A percentile compares a stretch with the other conserved stretches of the same genome.
These are phyloP conservation scores for Lasiosphaeriaceae sp. DNA, from an alignment of 495 filamentous ascomycete genomes.

Conservation along the genomic window DNA sequence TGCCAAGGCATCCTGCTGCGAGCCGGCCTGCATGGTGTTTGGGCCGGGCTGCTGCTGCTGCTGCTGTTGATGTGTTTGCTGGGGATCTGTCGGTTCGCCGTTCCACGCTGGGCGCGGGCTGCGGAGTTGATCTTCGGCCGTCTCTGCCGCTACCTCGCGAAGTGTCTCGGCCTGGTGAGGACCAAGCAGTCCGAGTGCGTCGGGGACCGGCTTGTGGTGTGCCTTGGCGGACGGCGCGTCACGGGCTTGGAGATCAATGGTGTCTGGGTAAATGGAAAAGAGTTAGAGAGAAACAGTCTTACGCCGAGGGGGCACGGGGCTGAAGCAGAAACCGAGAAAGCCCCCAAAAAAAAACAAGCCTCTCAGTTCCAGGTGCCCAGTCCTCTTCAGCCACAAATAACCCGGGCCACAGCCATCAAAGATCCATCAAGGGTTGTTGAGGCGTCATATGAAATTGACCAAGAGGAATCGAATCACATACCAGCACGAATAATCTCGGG, in stretches of 20 bases:
- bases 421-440: neutral
- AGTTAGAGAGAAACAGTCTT: conserved; percentile 17
- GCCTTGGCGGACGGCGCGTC: conserved; percentile 78
- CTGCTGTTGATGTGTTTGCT: conserved; percentile 30
- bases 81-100: conserved; percentile 44
- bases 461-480: conserved; percentile 37
- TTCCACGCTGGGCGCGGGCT: conserved; percentile 49
- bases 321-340: conserved; percentile 3
- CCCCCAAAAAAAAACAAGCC: neutral
- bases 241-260: conserved; percentile 88
- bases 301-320: conserved; percentile 7
- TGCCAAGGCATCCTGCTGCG: conserved; percentile 51
- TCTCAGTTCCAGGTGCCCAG: neutral
- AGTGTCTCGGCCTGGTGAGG: conserved; percentile 84
- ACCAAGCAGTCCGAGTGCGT: conserved; percentile 51
- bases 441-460: conserved; percentile 8
- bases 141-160: conserved; percentile 72
- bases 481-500: conserved; percentile 77
- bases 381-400: conserved; percentile 20
- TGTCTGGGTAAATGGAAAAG: conserved; percentile 57
- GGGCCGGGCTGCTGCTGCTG: conserved; percentile 19
- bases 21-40: conserved; percentile 32
- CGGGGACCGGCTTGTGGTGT: conserved; percentile 44
- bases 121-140: conserved; percentile 59
- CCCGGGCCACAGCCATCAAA: conserved; percentile 16